phyloP scores from a whole-genome alignment of 2,329 filamentous ascomycete species.

The Coniochaeta hoffmannii region DNA sequence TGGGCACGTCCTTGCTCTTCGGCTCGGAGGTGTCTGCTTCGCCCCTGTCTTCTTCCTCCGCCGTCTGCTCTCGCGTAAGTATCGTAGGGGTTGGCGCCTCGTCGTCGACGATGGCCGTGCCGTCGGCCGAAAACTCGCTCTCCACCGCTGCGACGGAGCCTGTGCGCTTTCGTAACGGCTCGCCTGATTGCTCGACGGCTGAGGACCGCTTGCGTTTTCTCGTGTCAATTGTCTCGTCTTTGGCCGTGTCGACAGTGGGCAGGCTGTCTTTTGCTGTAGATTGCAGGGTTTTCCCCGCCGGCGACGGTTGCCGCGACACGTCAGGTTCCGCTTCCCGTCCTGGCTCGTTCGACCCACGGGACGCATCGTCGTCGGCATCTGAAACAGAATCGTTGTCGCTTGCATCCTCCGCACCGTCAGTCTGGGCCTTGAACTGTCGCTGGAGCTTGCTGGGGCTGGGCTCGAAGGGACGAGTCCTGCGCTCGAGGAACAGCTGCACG shows the following conservation, averaged over 20 bases:
- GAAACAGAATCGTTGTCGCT: conserved; percentile 29
- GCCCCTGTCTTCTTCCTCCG: conserved; percentile 30
- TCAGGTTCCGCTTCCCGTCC: conserved; percentile 21
- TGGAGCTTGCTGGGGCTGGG: conserved; percentile 72
- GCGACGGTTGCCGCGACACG: conserved; percentile 12
- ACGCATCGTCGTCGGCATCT: conserved; percentile 31
- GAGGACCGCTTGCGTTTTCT: conserved; percentile 45
- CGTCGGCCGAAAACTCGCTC: conserved; percentile 24
- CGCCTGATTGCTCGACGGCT: conserved; percentile 33
- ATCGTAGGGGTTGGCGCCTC: conserved; percentile 20
- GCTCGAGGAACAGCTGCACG: conserved; percentile 46
- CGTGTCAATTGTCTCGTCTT: conserved; percentile 26
- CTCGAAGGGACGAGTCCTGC: conserved; percentile 41
- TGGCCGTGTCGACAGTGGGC: conserved; percentile 12
- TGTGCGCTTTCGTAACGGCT: conserved; percentile 47
- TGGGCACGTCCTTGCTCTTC: conserved; percentile 29
- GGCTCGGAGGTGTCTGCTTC: conserved; percentile 40
- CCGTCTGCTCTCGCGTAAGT: conserved; percentile 16
- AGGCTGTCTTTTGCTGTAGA: conserved; percentile 11
- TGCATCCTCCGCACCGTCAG: conserved; percentile 24
- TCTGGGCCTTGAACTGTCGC: conserved; percentile 30
- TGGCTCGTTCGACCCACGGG: conserved; percentile 29
- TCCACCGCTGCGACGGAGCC: conserved; percentile 35
- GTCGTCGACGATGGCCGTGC: conserved; percentile 26
- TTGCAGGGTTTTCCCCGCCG: conserved; percentile 14